phyloP scores from a whole-genome alignment of 2,329 filamentous ascomycete species.

The Paecilomyces variotii region DNA sequence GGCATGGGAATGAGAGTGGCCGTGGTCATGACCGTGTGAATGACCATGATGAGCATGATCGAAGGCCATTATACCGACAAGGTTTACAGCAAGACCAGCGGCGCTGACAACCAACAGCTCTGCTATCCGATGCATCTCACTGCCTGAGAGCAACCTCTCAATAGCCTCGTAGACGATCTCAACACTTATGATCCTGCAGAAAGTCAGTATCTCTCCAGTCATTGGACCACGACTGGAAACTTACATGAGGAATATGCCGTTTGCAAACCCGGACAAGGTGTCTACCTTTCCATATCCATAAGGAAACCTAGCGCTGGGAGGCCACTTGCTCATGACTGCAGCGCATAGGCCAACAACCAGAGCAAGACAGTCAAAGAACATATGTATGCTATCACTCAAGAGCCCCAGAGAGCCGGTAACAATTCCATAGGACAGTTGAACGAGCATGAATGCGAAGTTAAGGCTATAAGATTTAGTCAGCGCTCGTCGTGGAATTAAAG shows the following conservation, averaged over 20 bases:
- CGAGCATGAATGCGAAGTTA: constrained; percentile 89
- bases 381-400: constrained; percentile 96
- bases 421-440: constrained; percentile 92
- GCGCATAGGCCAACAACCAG: constrained; percentile 84
- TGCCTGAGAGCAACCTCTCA: constrained; percentile 75
- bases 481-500: neutral
- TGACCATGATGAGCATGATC: constrained; percentile 28
- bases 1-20: constrained; percentile 48
- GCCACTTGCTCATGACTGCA: constrained; percentile 94
- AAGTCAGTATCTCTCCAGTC: constrained; percentile 6
- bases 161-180: constrained; percentile 95
- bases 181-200: constrained; percentile 72
- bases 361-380: constrained; percentile 97
- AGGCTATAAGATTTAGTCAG: constrained; percentile 48
- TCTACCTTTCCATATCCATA: constrained; percentile 97
- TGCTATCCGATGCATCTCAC: constrained; percentile 71
- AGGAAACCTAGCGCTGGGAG: constrained; percentile 76
- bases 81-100: constrained; percentile 78
- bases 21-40: constrained; percentile 38
- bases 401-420: constrained; percentile 86
- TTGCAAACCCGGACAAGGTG: constrained; percentile 90
- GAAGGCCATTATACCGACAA: constrained; percentile 67
- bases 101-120: constrained; percentile 86
- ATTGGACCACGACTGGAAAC: constrained; percentile 17
- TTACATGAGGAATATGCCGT: constrained; percentile 87